phyloP scores from a whole-genome alignment of 371 early-diverging fungal species.

The Mortierella sp. region DNA sequence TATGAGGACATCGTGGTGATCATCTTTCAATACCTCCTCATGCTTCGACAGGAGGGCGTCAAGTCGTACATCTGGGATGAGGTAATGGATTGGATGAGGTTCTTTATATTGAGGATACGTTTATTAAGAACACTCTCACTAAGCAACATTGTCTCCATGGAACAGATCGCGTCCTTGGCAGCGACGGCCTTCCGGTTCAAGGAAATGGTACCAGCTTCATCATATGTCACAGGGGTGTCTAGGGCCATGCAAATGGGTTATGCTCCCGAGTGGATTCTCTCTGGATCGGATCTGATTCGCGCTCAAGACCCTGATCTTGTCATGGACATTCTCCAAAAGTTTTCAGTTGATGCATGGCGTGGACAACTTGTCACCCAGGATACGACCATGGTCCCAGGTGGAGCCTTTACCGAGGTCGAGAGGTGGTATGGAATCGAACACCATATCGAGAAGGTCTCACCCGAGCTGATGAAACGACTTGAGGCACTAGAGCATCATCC shows the following conservation, averaged over 20 bases:
- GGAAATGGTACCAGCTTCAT: constrained; percentile 74
- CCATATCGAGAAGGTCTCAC: constrained; percentile 65
- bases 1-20: constrained; percentile 77
- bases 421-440: constrained; percentile 88
- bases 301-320: constrained; percentile 68
- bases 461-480: constrained; percentile 61
- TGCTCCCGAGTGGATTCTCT: constrained; percentile 70
- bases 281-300: constrained; percentile 72
- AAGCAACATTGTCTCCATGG: background rate
- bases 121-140: no score
- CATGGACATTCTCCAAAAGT: constrained; percentile 59
- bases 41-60: constrained; percentile 76
- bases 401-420: constrained; percentile 66
- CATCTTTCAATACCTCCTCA: constrained; percentile 87
- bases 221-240: constrained; percentile 62
- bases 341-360: constrained; percentile 68
- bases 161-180: constrained; percentile 63
- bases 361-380: constrained; percentile 26
- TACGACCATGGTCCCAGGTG: constrained; percentile 28
- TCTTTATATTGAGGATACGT: background rate
- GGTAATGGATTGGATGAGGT: constrained; percentile 32
- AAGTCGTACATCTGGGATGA: constrained; percentile 84
- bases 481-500: constrained; percentile 55
- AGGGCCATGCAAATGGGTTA: constrained; percentile 68
- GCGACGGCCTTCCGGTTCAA: constrained; percentile 81